Base-by-base conservation (phyloP, 2,329 filamentous ascomycete species). In the Trichoderma polysporum region DNA sequence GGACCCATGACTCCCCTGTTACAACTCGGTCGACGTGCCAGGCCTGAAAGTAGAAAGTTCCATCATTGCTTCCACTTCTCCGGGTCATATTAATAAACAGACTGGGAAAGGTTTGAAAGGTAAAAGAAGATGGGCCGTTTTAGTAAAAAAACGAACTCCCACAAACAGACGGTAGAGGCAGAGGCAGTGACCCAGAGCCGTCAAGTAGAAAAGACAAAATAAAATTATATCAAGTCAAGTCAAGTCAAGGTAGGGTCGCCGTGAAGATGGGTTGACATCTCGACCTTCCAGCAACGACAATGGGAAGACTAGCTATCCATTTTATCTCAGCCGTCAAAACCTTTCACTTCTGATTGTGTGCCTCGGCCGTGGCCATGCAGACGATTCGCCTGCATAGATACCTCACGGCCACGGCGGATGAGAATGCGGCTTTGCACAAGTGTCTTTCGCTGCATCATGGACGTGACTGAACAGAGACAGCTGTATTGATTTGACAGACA, bases 41-140 rank as follows among this genome's bases (percentile, higher is more conserved):
- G 25, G 66, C 66, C 59, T 68, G 66, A 57, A 68, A 68, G 59
- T 68, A 68, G 47, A 68, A 68, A 35, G 66, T 63, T 56, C 41
- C 66, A 50, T 68, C 66, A 29, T 53, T 56, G 45, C 41, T 68
- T 53, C 45, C 66, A 39, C 59, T 35, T 68, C 66, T 56, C 47
- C 66, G 41, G 19, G 27, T 59, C 66, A 68, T 68, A 49, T 35
- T 68, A 64, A 13, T 33, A 49, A 19, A 19, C 7, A 29, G 45
- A 53, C 54, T 53, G 41, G 33, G 9, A 25, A 47, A 47, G 56
- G 45, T n/a, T n/a, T n/a, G n/a, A n/a, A n/a, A n/a, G 25, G 25
- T 19, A 52, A 8, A 37, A 2, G 8, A 41, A 63, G 47, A 39
- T 31, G 63, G 63, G 47, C 41, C 54, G 63, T 60, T 54, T 47